Evolutionary conservation across 163 green algal genomes (phyloP), one percentile per base, ranked within the genome.

Genomic region (Scenedesmus sp.): DNA sequence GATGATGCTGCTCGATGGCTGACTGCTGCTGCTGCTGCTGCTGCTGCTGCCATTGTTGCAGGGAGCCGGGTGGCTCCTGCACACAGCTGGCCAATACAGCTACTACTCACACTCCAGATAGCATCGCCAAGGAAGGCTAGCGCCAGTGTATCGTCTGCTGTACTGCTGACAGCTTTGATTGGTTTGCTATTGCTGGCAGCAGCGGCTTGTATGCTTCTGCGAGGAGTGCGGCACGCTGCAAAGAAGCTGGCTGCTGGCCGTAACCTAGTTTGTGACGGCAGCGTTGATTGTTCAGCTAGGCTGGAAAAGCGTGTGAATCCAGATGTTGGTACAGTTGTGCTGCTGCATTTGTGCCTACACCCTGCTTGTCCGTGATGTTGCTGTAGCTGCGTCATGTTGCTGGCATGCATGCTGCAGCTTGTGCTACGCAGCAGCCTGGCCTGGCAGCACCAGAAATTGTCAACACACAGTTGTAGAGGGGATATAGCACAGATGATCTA

Each of bases 111-210:
- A 56, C 54, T 85, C 87, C 87, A 91, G 59, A 91, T 91, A 15
- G 87, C 87, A 84, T 91, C 87, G 0, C 87, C 87, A 3, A 91
- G 87, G 52, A 91, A 91, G 52, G 87, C 87, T 10, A 91, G 73
- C 34, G 87, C 73, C 55, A 91, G 55, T 9, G 87, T 73, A 52
- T 91, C n/a, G 59, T 91, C 87, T 34, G 76, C 23, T 82, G 85
- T 26, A 12, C 20, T 79, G 46, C 70, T 79, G 70, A 5, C 70
- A 52, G 70, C 10, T 23, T 18, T 79, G 23, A 52, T 46, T 15
- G 70, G 12, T 6, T 12, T 79, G 23, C 23, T 79, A 23, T 23
- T 79, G 70, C 70, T 79, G 20, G 70, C 4, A 52, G 70, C 70
- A 52, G 23, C 2, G 13, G 23, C 12, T 2, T 13, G 23, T 46